Evolutionary conservation across 176 grass and related monocot species (phyloP).

Genomic region (Carex kokanica): DNA sequence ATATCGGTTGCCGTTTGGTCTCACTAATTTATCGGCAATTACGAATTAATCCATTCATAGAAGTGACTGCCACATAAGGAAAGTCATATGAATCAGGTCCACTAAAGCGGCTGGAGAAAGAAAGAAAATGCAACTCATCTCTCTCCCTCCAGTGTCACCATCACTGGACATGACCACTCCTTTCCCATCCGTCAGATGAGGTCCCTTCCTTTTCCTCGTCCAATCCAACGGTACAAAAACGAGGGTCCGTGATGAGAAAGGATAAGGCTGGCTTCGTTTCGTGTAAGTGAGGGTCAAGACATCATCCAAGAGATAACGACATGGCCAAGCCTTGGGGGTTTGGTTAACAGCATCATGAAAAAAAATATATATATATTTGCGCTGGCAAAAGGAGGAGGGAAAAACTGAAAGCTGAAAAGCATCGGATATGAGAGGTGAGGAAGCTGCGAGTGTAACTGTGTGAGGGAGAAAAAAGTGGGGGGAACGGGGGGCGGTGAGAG

Average conservation of each 20-base stretch:
- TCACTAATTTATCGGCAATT: not conserved
- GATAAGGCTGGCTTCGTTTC: slow-evolving; percentile 18
- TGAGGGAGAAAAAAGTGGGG: not conserved
- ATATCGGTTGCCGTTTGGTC: too few species aligned
- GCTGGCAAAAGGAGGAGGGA: not conserved
- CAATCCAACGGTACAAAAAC: not conserved
- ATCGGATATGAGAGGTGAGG: not conserved
- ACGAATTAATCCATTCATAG: not conserved
- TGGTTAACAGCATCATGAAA: slow-evolving; percentile 8
- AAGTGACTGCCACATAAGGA: not conserved
- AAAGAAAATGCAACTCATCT: not conserved
- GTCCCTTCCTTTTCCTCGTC: not conserved
- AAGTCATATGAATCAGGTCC: not conserved
- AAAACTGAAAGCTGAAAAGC: not conserved
- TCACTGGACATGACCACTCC: not conserved
- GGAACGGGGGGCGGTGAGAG: not conserved
- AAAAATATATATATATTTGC: not conserved
- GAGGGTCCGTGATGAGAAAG: slow-evolving; percentile 1
- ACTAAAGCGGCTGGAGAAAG: not conserved
- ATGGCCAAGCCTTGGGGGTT: not conserved
- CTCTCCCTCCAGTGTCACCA: not conserved
- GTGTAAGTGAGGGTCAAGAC: not conserved
- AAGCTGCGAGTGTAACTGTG: slow-evolving; percentile 1
- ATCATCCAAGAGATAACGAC: not conserved
- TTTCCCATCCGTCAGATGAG: not conserved